Evolutionary conservation across 73 alveolate species (phyloP), one percentile per base, ranked within the genome.

Genomic region (Durusdinium trenchii): DNA sequence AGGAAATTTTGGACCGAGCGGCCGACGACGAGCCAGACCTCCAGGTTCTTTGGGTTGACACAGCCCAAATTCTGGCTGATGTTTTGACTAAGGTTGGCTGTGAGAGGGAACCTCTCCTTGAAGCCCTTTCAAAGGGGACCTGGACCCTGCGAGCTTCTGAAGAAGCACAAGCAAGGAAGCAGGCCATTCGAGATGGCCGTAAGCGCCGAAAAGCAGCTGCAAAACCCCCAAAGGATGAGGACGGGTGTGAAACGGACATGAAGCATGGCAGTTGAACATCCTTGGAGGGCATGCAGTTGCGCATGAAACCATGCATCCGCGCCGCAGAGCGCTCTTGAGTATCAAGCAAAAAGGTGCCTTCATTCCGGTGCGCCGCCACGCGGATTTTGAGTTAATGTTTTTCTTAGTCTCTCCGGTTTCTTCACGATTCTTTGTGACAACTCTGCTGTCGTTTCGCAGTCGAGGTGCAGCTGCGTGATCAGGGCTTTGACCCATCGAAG

Each of bases 401-500:
- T n/a, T n/a, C n/a, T n/a, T n/a, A n/a, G n/a, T n/a, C n/a, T n/a
- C n/a, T n/a, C n/a, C n/a, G n/a, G n/a, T n/a, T n/a, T n/a, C n/a
- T n/a, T n/a, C n/a, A n/a, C n/a, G n/a, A n/a, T n/a, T n/a, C n/a
- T n/a, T n/a, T n/a, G n/a, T n/a, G n/a, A n/a, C n/a, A n/a, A n/a
- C n/a, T n/a, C n/a, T n/a, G n/a, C n/a, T n/a, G n/a, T n/a, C n/a
- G n/a, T n/a, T n/a, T n/a, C n/a, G n/a, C n/a, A n/a, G n/a, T n/a
- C 71, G 36, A 91, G 98, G 98, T 91, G 45, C 98, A 91, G 50
- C 75, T 91, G 48, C 57, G 98, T 3, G 85, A 91, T 12, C 90
- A 91, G 43, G 98, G 98, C 89, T 67, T 91, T 78, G 98, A 91
- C 60, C 98, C 85, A 46, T 45, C 98, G 87, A 91, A 91, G 98